A percentile compares a stretch with the other conserved stretches of the same genome.
These are phyloP conservation scores for Ganoderma meredithae DNA, from an alignment of 1,284 basidiomycete genomes.

Conservation along the genomic window DNA sequence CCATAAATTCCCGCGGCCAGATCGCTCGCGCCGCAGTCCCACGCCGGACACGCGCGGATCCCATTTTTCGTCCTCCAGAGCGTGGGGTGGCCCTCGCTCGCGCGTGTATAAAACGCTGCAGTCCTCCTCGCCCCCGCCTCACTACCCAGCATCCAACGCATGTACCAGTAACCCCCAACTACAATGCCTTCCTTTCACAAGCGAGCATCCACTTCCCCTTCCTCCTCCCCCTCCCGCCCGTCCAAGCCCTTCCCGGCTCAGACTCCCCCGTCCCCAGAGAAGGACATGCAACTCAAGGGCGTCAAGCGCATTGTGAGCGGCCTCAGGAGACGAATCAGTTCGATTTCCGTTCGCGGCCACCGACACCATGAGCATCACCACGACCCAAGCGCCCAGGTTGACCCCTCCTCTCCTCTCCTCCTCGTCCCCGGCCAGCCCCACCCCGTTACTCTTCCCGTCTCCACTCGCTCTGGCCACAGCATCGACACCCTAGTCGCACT, in stretches of 20 bases:
- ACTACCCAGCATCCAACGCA: background rate
- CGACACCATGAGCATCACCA: conserved; percentile 18
- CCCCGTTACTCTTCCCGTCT: conserved; percentile 22
- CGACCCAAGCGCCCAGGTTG: conserved; percentile 7
- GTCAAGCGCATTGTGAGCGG: conserved; percentile 33
- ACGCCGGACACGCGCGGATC: conserved; percentile 27
- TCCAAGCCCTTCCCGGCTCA: background rate
- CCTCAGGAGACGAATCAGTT: conserved; percentile 30
- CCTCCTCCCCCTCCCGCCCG: conserved; percentile 16
- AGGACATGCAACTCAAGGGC: conserved; percentile 22
- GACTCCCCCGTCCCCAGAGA: background rate
- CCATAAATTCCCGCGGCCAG: conserved; percentile 22
- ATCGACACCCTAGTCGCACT: conserved; percentile 21
- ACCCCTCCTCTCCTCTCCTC: conserved; percentile 16
- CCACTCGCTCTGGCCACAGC: conserved; percentile 15
- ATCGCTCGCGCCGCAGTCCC: conserved; percentile 28
- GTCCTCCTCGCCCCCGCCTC: conserved; percentile 1
- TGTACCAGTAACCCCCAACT: conserved; percentile 14
- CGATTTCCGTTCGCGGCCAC: conserved; percentile 27
- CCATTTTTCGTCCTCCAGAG: conserved; percentile 2
- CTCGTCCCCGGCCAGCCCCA: conserved; percentile 18
- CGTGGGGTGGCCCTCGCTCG: background rate
- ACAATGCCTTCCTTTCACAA: conserved; percentile 21
- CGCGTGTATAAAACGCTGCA: conserved; percentile 25
- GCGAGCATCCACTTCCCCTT: conserved; percentile 14